Evolutionary conservation across 768 basidiomycete genomes (phyloP), one percentile per base, ranked within the genome.

Genomic region (Pisolithus orientalis): DNA sequence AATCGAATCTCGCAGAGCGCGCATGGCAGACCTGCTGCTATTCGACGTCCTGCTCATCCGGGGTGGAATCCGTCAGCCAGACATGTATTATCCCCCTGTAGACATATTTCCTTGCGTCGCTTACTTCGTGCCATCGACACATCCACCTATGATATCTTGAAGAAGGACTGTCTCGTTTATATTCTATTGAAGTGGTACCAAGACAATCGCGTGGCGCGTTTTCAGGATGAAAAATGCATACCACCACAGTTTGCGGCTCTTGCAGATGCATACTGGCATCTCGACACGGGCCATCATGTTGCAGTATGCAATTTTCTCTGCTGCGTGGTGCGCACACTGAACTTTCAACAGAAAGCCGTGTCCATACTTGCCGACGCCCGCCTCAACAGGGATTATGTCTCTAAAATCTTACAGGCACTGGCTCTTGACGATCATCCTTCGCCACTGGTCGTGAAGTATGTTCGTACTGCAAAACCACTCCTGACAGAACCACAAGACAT

Each of bases 191-290:
- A 87, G 63, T 90, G 84, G 85, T 80, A 85, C 53, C 73, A 78
- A 59, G 86, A 90, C 62, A 77, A 79, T 5, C 69, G 63, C 72
- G 86, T 75, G 62, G 74, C 55, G 59, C 66, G 54, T 73, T 88
- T 72, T 68, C 70, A 62, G 49, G 72, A 65, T 65, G 80, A 65
- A n/a, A 70, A 77, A 28, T 80, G 77, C 59, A 84, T 93, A 54
- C 82, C 87, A 4, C 84, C 87, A 3, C 90, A 90, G 59, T 91
- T 90, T 60, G 73, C 77, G 6, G 70, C 76, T 4, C 75, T 92
- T 44, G 80, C 87, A n/a, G 85, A 89, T 70, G 90, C 90, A 61
- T 92, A 92, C 70, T 93, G 87, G 85, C 70, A 80, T 64, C 70
- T 93, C 53, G 90, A 93, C 68, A 76, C 80, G 2, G 87, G 85